Percentiles rank a stretch among this genome's conserved stretches.
These are phyloP conservation scores for Mucor indicus DNA, from an alignment of 371 early-diverging fungal species.

Conservation along the genomic window DNA sequence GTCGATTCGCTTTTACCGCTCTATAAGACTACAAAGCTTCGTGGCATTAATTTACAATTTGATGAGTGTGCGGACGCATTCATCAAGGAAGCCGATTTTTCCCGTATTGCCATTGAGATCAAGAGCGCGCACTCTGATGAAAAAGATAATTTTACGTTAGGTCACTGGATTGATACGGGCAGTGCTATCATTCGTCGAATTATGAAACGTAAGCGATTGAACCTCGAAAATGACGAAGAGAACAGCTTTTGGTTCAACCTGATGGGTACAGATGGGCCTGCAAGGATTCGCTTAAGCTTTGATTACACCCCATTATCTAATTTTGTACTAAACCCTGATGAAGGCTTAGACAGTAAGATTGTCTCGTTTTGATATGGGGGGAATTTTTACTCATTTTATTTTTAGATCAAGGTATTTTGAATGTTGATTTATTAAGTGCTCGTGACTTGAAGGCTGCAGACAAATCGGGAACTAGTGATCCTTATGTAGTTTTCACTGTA, in stretches of 20 bases:
- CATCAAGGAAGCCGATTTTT: constrained; percentile 61
- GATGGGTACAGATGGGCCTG: constrained; percentile 35
- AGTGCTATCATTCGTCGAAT: constrained; percentile 33
- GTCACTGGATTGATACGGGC: constrained; percentile 37
- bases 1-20: constrained; percentile 40
- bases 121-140: constrained; percentile 34
- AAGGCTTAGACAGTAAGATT: constrained; percentile 59
- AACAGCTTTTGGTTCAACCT: constrained; percentile 36
- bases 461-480: constrained; percentile 69
- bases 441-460: constrained; percentile 54
- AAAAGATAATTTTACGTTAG: constrained; percentile 32
- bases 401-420: constrained; percentile 50
- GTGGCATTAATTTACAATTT: constrained; percentile 29
- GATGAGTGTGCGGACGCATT: constrained; percentile 52
- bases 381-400: too few relatives aligned
- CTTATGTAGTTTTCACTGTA: constrained; percentile 73
- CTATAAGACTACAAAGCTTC: constrained; percentile 37
- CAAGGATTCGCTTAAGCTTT: constrained; percentile 49
- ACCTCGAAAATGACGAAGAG: constrained; percentile 15
- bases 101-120: constrained; percentile 54
- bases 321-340: constrained; percentile 53
- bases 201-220: constrained; percentile 24
- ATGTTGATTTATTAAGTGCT: constrained; percentile 45
- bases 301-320: constrained; percentile 46
- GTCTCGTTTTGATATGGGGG: too few relatives aligned